Conservation (phyloP, 768 basidiomycete species). For the Asterophora parasitica region DNA sequence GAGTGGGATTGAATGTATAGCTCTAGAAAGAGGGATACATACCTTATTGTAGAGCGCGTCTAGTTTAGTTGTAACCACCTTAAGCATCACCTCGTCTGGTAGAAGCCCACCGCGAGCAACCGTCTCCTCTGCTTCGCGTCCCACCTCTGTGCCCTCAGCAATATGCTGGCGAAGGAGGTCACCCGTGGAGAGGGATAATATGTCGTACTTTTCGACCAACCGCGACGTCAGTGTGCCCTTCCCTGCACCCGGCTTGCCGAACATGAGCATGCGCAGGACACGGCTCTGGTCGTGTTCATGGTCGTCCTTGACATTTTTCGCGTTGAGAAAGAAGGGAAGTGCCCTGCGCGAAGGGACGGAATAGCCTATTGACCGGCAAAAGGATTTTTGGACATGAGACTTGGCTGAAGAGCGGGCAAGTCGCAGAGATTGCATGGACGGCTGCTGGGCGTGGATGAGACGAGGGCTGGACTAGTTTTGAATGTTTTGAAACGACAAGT, state of each 20-base stretch:
- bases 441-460: background rate
- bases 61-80: constrained; percentile 69
- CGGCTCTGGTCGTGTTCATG: constrained; percentile 27
- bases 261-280: constrained; percentile 64
- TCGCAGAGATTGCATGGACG: constrained; percentile 14
- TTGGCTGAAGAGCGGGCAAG: constrained; percentile 3
- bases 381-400: constrained; percentile 1
- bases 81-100: constrained; percentile 76
- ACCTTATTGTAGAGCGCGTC: constrained; percentile 65
- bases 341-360: constrained; percentile 35
- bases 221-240: constrained; percentile 81
- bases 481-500: background rate
- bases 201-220: constrained; percentile 76
- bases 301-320: constrained; percentile 34
- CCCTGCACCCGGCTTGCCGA: constrained; percentile 78
- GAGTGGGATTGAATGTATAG: background rate
- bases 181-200: constrained; percentile 74
- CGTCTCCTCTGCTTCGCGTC: constrained; percentile 67
- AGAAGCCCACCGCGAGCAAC: constrained; percentile 76
- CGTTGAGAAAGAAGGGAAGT: constrained; percentile 48
- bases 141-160: constrained; percentile 66
- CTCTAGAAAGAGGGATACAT: constrained; percentile 8
- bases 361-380: constrained; percentile 23
- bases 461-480: background rate
- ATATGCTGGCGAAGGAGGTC: constrained; percentile 87